These are phyloP conservation scores for Saururus chinensis DNA, from an alignment of 164 flowering plant species.

Conservation along the genomic window DNA sequence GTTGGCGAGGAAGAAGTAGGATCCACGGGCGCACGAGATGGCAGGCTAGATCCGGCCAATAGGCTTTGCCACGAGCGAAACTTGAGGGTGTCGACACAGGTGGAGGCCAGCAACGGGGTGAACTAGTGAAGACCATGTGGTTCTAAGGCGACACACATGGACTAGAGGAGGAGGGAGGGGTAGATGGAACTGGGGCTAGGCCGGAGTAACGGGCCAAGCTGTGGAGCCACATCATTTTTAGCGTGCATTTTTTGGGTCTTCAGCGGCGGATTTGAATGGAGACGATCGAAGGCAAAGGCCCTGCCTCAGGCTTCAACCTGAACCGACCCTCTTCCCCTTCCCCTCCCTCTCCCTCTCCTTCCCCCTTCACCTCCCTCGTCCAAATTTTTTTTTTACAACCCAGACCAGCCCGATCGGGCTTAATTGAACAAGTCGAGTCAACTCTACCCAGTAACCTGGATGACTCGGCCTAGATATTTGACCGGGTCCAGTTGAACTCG, in stretches of 20 bases:
- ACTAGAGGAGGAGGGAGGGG: neutral
- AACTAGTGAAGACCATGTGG: conserved; percentile 99
- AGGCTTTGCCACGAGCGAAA: conserved; percentile 93
- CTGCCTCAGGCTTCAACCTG: too few relatives aligned
- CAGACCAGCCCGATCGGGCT: too few relatives aligned
- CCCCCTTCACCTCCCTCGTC: too few relatives aligned
- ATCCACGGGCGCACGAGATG: conserved; percentile 64
- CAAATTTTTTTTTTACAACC: too few relatives aligned
- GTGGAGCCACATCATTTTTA: neutral
- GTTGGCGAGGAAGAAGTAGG: conserved; percentile 73
- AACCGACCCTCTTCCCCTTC: too few relatives aligned
- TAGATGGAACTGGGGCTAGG: neutral
- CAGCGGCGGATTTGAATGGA: too few relatives aligned
- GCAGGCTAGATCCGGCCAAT: conserved; percentile 89
- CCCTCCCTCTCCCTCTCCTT: too few relatives aligned
- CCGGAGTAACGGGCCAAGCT: neutral
- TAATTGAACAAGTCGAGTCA: too few relatives aligned
- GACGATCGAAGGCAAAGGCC: too few relatives aligned
- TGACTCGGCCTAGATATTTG: too few relatives aligned
- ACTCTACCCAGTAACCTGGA: too few relatives aligned
- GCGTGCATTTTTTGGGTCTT: neutral
- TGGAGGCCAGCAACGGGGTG: conserved; percentile 88
- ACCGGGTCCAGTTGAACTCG: too few relatives aligned
- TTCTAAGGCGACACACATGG: conserved; percentile 80
- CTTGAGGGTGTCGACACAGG: conserved; percentile 96